Percentiles rank a stretch among this genome's conserved stretches.
These are phyloP conservation scores for Dalbergia oliveri DNA, from an alignment of 306 rosid species.

Conservation along the genomic window DNA sequence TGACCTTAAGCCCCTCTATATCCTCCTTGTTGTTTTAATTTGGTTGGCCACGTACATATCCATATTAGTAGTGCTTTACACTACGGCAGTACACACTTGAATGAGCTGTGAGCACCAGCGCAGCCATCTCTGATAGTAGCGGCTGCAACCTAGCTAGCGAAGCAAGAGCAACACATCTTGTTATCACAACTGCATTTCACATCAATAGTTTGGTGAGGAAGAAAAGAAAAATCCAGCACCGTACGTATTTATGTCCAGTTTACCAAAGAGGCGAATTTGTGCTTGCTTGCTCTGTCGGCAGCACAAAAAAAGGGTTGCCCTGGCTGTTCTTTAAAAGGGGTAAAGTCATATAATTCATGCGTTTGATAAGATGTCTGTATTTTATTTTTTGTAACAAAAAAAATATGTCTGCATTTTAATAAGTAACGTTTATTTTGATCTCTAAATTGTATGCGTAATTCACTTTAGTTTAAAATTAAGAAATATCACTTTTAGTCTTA, in stretches of 20 bases:
- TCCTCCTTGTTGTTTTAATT: background rate
- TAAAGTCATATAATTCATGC: background rate
- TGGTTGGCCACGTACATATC: background rate
- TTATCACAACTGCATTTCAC: background rate
- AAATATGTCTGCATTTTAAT: too few relatives aligned
- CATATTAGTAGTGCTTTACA: conserved; percentile 29
- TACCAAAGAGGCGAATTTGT: background rate
- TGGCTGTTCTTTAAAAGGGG: too few relatives aligned
- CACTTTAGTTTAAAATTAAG: too few relatives aligned
- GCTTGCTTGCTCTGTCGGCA: background rate
- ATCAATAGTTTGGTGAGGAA: background rate
- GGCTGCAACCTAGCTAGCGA: background rate
- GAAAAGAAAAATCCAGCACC: background rate
- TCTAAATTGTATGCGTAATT: too few relatives aligned
- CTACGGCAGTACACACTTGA: background rate
- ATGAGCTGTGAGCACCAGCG: background rate
- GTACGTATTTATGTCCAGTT: background rate
- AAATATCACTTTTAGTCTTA: too few relatives aligned
- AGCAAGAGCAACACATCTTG: background rate
- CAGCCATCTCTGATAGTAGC: conserved; percentile 26
- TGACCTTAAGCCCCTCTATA: conserved; percentile 19
- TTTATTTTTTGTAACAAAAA: too few relatives aligned
- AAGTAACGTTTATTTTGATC: too few relatives aligned
- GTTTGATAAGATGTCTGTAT: background rate
- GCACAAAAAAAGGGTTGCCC: too few relatives aligned